Base-by-base conservation (phyloP, 1,284 basidiomycete genomes). In the Salmacisia buchloeana region DNA sequence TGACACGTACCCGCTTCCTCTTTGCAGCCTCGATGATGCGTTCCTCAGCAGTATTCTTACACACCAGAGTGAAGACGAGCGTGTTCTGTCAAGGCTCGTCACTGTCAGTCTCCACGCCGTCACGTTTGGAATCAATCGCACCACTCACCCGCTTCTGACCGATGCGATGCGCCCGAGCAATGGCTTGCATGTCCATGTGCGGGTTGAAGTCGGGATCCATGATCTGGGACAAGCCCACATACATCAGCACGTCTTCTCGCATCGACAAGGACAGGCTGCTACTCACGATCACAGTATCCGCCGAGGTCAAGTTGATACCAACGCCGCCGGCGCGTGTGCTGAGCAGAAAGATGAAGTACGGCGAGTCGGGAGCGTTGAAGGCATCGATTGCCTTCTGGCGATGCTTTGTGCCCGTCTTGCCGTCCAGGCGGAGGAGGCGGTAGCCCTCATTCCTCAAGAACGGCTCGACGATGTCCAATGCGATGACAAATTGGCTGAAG, bases 171-270 rank as follows among this genome's bases (percentile, higher is more conserved):
- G 90, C 86, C 63, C 92, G 87, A 13, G 92, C 88, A 67, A 96
- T 94, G 38, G 92, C 92, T 88, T 94, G 74, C 63, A 81, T 69
- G 62, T 79, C 89, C 81, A 90, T 88, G 81, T 94, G 92, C 15
- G 92, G 93, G 74, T 97, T 97, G 81, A 93, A 97, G 82, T 97
- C 93, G 0, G 90, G 89, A 75, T 94, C 92, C 72, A 87, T 89
- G 59, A 97, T 87, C 34, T 38, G n/a, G 18, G 23, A 18, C 13
- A 34, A 33, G 12, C 10, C 25, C 13, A 15, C 21, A 29, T 18
- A 57, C n/a, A 18, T 33, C 54, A 38, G 6, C 54, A 34, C 3
- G 52, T 18, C 3, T 6, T 21, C 43, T 25, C 5, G 46, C 9
- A 38, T 38, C 15, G 15, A 7, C 7, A 38, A 38, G 35, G 35